Evolutionary conservation across 495 filamentous ascomycete species (phyloP).

Genomic region (Chaetomium cochliodes): DNA sequence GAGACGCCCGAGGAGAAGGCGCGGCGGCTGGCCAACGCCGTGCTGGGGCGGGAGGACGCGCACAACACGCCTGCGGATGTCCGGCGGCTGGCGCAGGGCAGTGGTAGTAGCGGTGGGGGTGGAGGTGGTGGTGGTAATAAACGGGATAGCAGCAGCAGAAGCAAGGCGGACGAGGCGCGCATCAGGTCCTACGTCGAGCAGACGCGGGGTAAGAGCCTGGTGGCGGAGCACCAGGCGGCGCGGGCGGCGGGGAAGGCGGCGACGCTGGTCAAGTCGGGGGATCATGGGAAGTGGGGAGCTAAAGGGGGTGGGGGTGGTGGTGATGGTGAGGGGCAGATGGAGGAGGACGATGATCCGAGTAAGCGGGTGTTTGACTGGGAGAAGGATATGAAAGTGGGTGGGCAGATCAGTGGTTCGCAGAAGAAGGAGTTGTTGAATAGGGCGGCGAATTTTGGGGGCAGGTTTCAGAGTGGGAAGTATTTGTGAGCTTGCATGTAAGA

Average conservation of each 20-base stretch:
- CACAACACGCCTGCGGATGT: slow-evolving; percentile 1
- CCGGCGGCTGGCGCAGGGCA: slow-evolving; percentile 12
- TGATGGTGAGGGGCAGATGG: slow-evolving; percentile 50
- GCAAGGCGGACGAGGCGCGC: slow-evolving; percentile 27
- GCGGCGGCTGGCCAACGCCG: slow-evolving; percentile 73
- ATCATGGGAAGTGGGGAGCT: slow-evolving; percentile 9
- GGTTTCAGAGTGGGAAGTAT: slow-evolving; percentile 79
- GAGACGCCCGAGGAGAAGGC: slow-evolving; percentile 89
- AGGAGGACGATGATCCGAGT: slow-evolving; percentile 77
- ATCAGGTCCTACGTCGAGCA: slow-evolving; percentile 44
- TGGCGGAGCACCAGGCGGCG: slow-evolving; percentile 57
- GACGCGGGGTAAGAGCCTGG: slow-evolving; percentile 61
- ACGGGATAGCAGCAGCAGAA: not conserved
- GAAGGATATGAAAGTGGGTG: slow-evolving; percentile 85
- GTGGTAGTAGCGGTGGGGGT: not conserved
- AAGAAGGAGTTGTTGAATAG: slow-evolving; percentile 75
- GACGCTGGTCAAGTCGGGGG: not conserved
- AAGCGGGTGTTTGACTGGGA: slow-evolving; percentile 84
- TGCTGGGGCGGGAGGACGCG: slow-evolving; percentile 66
- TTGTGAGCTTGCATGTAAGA: slow-evolving; percentile 50
- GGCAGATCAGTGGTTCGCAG: slow-evolving; percentile 69
- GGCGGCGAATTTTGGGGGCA: slow-evolving; percentile 76
- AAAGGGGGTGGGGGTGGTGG: slow-evolving; percentile 10
- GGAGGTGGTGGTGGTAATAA: not conserved
- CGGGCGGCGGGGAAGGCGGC: slow-evolving; percentile 20